Conservation (phyloP, 2,329 filamentous ascomycete species). For the Aspergillus brasiliensis region DNA sequence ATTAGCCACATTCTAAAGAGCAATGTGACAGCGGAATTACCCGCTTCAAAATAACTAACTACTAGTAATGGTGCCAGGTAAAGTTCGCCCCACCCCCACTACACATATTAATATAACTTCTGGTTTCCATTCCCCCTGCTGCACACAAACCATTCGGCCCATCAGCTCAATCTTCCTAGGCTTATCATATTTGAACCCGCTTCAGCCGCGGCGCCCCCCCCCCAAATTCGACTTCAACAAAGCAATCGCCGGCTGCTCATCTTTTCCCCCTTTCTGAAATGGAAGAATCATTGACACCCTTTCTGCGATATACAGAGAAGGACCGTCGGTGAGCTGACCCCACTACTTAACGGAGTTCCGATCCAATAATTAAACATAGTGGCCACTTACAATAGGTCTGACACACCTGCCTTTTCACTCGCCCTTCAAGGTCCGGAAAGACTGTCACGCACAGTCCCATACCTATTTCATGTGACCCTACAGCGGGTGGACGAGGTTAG, state of each 20-base stretch:
- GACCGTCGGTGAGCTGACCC: neutral
- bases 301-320: neutral
- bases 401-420: neutral
- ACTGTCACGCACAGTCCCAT: neutral
- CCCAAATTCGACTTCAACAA: neutral
- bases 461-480: constrained; percentile 1
- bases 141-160: neutral
- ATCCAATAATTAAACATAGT: neutral
- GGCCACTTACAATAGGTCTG: neutral
- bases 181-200: neutral
- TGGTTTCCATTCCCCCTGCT: neutral
- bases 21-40: too few species aligned
- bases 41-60: too few species aligned
- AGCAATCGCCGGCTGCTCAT: neutral
- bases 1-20: too few species aligned
- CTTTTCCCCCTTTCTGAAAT: neutral
- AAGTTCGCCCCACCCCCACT: too few species aligned
- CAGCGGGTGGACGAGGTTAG: neutral
- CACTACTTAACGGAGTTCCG: neutral
- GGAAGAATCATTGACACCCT: neutral
- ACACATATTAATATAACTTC: neutral
- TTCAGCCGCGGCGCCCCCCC: too few species aligned
- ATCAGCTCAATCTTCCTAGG: neutral
- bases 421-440: neutral
- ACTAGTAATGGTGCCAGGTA: too few species aligned